Evolutionary conservation across 108 stramenopile genomes (phyloP).

Genomic region (Skeletonema marinoi): DNA sequence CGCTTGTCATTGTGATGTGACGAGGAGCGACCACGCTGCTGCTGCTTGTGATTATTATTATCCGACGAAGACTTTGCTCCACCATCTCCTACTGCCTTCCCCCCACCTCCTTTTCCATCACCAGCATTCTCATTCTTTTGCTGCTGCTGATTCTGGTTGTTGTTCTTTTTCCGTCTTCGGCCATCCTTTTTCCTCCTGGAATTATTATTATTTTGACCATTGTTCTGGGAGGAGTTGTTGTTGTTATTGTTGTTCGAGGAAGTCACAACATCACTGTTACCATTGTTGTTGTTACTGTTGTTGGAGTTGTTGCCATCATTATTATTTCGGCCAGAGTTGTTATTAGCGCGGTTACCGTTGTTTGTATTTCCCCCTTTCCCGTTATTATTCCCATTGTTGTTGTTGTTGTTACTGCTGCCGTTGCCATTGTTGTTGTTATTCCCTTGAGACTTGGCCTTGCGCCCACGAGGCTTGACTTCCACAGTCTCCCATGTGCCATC

Average conservation of each 20-base stretch:
- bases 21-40: not conserved
- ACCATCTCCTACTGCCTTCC: conserved; percentile 5
- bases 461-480: conserved; percentile 48
- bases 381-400: conserved; percentile 19
- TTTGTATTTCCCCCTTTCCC: conserved; percentile 43
- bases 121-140: conserved; percentile 54
- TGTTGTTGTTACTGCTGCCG: conserved; percentile 24
- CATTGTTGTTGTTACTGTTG: conserved; percentile 9
- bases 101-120: conserved; percentile 47
- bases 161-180: conserved; percentile 38
- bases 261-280: conserved; percentile 1
- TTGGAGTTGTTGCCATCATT: conserved; percentile 4
- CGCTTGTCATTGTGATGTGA: conserved; percentile 24
- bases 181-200: conserved; percentile 34
- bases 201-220: conserved; percentile 18
- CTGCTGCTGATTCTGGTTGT: conserved; percentile 14
- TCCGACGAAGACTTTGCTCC: conserved; percentile 1
- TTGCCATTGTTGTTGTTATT: conserved; percentile 13
- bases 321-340: not conserved
- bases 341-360: conserved; percentile 6
- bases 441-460: conserved; percentile 38
- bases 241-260: not conserved
- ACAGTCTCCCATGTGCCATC: conserved; percentile 79
- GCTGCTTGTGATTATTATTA: conserved; percentile 1
- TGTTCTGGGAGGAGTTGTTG: conserved; percentile 18